Evolutionary conservation across 31 red algal species (phyloP).

Genomic region (Bonnemaisonia californica): DNA sequence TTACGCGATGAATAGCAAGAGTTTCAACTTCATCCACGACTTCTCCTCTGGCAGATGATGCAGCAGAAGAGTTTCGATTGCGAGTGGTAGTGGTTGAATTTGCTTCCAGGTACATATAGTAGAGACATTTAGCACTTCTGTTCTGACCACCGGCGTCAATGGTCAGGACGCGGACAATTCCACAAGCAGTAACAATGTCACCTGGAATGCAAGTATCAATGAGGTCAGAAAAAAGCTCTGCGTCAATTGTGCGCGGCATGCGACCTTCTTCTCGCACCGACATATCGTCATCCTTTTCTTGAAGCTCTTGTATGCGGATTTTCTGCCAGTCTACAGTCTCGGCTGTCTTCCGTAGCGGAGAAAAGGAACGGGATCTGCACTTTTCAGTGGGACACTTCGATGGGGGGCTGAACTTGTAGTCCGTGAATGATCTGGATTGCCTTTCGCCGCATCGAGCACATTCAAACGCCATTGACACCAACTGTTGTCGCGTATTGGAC

Average conservation of each 20-base stretch:
- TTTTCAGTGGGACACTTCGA: slow-evolving; percentile 53
- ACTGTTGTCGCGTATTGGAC: slow-evolving; percentile 80
- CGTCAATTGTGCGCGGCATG: slow-evolving; percentile 93
- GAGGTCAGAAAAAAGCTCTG: slow-evolving; percentile 89
- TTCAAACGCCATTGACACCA: slow-evolving; percentile 80
- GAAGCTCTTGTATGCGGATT: slow-evolving; percentile 87
- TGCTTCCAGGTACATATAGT: slow-evolving; percentile 93
- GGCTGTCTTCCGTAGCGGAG: slow-evolving; percentile 67
- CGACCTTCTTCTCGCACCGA: slow-evolving; percentile 75
- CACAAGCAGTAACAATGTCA: slow-evolving; percentile 85
- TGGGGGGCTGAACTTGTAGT: slow-evolving; percentile 83
- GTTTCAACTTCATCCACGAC: slow-evolving; percentile 31
- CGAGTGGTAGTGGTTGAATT: slow-evolving; percentile 69
- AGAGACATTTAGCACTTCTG: slow-evolving; percentile 62
- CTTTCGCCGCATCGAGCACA: slow-evolving; percentile 71
- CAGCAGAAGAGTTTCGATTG: slow-evolving; percentile 26
- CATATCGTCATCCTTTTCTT: slow-evolving; percentile 48
- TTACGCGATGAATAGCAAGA: slow-evolving; percentile 35
- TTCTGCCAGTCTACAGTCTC: slow-evolving; percentile 94
- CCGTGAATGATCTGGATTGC: slow-evolving; percentile 47
- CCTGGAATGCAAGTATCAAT: slow-evolving; percentile 91
- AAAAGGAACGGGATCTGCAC: slow-evolving; percentile 79
- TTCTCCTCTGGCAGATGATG: slow-evolving; percentile 12
- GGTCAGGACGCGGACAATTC: slow-evolving; percentile 74
- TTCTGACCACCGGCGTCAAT: slow-evolving; percentile 56